Evolutionary conservation across 1,139 yeast species (phyloP).

Genomic region (Saccharomyces hybrid): DNA sequence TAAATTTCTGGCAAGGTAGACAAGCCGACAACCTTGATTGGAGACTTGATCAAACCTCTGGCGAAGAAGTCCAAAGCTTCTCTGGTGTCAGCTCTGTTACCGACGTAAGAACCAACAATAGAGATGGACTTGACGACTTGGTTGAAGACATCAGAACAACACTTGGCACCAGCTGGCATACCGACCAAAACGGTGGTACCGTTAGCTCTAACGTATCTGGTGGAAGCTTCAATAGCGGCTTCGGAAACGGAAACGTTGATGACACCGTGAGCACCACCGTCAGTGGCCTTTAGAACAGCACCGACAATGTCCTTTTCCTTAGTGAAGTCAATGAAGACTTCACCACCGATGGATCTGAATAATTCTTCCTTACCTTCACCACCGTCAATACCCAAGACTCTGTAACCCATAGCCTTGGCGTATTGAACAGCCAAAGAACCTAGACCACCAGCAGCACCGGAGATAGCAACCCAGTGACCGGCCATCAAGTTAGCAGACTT

Average conservation of each 20-base stretch:
- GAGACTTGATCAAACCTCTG: constrained; percentile 53
- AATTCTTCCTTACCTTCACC: constrained; percentile 51
- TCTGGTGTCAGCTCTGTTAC: constrained; percentile 61
- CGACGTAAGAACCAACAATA: constrained; percentile 56
- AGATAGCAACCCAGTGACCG: constrained; percentile 58
- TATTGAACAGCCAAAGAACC: constrained; percentile 60
- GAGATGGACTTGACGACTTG: constrained; percentile 48
- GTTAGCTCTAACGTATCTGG: constrained; percentile 48
- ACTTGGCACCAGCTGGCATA: constrained; percentile 54
- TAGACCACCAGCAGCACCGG: constrained; percentile 65
- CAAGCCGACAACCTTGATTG: constrained; percentile 53
- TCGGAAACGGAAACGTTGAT: constrained; percentile 57
- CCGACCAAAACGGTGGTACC: constrained; percentile 61
- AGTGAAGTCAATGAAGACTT: constrained; percentile 48
- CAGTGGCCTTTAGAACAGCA: constrained; percentile 43
- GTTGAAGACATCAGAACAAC: constrained; percentile 45
- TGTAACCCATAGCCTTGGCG: constrained; percentile 57
- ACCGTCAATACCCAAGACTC: constrained; percentile 57
- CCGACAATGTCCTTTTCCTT: constrained; percentile 44
- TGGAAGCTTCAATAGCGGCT: constrained; percentile 48
- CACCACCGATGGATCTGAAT: constrained; percentile 49
- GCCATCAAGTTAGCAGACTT: constrained; percentile 49
- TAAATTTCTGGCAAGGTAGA: constrained; percentile 48
- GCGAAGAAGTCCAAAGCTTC: constrained; percentile 58
- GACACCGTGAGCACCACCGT: constrained; percentile 59